These are phyloP conservation scores for Tardiomyces digboiensis DNA, from an alignment of 1,139 yeast genomes.

Conservation along the genomic window DNA sequence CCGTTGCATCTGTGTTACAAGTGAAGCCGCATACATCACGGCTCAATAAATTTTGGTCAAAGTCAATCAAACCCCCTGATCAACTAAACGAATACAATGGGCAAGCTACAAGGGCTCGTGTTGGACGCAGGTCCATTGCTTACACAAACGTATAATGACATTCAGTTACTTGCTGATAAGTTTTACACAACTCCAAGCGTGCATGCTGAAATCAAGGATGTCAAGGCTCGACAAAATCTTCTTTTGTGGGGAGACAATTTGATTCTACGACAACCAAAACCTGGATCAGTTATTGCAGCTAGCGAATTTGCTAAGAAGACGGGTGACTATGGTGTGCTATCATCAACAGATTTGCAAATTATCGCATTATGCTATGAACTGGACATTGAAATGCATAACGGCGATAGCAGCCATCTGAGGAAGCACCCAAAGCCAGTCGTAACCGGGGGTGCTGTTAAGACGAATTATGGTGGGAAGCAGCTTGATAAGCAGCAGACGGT, in stretches of 20 bases:
- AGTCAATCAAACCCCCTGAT: neutral
- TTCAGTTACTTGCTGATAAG: slow-evolving; percentile 56
- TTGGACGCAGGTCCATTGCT: slow-evolving; percentile 94
- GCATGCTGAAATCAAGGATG: slow-evolving; percentile 77
- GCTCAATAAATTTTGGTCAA: slow-evolving; percentile 1
- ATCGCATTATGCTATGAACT: slow-evolving; percentile 87
- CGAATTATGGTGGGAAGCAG: neutral
- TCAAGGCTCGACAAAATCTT: slow-evolving; percentile 68
- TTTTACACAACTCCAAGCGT: slow-evolving; percentile 94
- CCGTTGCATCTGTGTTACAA: neutral
- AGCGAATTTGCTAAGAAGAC: slow-evolving; percentile 73
- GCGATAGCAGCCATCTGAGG: slow-evolving; percentile 45
- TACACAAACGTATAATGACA: slow-evolving; percentile 70
- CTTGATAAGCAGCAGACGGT: neutral
- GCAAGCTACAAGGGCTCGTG: slow-evolving; percentile 38
- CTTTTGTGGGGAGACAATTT: slow-evolving; percentile 59
- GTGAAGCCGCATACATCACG: neutral
- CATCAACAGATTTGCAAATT: slow-evolving; percentile 86
- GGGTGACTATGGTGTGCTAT: slow-evolving; percentile 84
- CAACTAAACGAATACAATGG: neutral
- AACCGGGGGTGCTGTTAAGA: slow-evolving; percentile 1
- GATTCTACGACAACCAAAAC: slow-evolving; percentile 60
- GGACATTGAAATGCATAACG: slow-evolving; percentile 31
- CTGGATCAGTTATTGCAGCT: slow-evolving; percentile 54
- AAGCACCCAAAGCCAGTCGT: slow-evolving; percentile 36